A percentile compares a stretch with the other conserved stretches of the same genome.
Evolutionary conservation across 2,329 filamentous ascomycete species (phyloP).

Genomic region (Colletotrichum noveboracense): DNA sequence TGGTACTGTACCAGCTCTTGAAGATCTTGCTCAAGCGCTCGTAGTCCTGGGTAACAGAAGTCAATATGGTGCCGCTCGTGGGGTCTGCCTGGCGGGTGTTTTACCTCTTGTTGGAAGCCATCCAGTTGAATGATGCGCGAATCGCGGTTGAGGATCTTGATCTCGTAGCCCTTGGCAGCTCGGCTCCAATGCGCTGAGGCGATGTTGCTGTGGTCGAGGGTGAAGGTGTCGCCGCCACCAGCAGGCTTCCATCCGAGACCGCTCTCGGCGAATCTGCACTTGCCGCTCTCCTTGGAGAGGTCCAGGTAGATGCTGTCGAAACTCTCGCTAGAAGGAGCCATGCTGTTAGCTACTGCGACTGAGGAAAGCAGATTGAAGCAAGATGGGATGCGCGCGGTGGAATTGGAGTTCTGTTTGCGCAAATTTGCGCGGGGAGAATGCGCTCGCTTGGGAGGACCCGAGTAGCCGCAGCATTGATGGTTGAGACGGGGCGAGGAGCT

Average conservation of each 20-base stretch:
- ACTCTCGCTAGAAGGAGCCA: conserved; percentile 67
- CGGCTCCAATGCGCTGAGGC: conserved; percentile 91
- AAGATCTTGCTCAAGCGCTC: conserved; percentile 91
- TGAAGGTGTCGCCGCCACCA: conserved; percentile 89
- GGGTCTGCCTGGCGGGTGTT: conserved; percentile 29
- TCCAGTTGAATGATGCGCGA: conserved; percentile 91
- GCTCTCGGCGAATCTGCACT: conserved; percentile 92
- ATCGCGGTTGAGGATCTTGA: conserved; percentile 87
- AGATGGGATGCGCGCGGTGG: neutral
- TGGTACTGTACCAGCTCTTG: conserved; percentile 97
- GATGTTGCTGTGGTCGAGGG: conserved; percentile 86
- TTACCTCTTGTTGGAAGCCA: conserved; percentile 85
- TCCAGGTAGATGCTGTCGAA: conserved; percentile 98
- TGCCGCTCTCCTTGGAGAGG: conserved; percentile 88
- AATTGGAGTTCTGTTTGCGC: conserved; percentile 28
- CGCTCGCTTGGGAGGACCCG: neutral
- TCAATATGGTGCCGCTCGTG: neutral
- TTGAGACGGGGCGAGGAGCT: neutral
- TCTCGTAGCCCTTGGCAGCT: conserved; percentile 88
- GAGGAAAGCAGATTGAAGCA: neutral
- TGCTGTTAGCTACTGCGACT: neutral
- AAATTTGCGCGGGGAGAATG: conserved; percentile 24
- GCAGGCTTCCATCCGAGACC: conserved; percentile 95
- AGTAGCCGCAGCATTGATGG: neutral
- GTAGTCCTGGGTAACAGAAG: conserved; percentile 66